phyloP scores from a whole-genome alignment of 352 stramenopile species.

The Globisporangium irregulare region DNA sequence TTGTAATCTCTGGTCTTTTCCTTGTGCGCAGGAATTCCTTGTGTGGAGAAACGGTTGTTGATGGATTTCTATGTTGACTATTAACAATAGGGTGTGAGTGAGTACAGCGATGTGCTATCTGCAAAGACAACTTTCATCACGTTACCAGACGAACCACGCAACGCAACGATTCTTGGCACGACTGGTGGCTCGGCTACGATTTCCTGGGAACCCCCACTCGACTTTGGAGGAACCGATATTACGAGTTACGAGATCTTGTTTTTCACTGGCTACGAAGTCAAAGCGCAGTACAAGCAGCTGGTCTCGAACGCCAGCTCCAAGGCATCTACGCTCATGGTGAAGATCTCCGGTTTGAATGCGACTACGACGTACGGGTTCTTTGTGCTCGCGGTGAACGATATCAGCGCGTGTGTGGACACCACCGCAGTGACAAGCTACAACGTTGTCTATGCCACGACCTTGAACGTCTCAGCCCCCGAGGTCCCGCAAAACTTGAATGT shows the following conservation, averaged over 20 bases:
- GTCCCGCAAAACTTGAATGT: conserved; percentile 32
- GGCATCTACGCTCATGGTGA: conserved; percentile 25
- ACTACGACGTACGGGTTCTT: conserved; percentile 58
- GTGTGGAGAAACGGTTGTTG: too few relatives aligned
- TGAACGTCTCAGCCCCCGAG: conserved; percentile 28
- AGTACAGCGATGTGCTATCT: conserved; percentile 35
- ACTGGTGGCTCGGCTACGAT: conserved; percentile 40
- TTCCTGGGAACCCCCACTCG: conserved; percentile 40
- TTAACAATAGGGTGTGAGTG: conserved; percentile 34
- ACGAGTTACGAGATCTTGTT: conserved; percentile 45
- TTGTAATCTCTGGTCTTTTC: neutral
- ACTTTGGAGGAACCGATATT: conserved; percentile 54
- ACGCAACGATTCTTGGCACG: conserved; percentile 23
- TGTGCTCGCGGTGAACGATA: conserved; percentile 50
- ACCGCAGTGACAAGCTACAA: conserved; percentile 24
- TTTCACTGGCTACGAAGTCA: conserved; percentile 33
- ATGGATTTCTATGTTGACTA: neutral
- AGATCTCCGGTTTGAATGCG: conserved; percentile 37
- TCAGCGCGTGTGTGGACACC: conserved; percentile 38
- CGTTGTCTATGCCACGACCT: conserved; percentile 36
- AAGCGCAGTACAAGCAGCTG: conserved; percentile 32
- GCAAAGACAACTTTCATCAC: conserved; percentile 40
- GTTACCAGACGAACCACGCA: conserved; percentile 34
- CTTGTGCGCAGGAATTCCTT: neutral
- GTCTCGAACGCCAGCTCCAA: conserved; percentile 24